Conservation (phyloP, 441 rosid species). For the Flueggea neowawraea region DNA sequence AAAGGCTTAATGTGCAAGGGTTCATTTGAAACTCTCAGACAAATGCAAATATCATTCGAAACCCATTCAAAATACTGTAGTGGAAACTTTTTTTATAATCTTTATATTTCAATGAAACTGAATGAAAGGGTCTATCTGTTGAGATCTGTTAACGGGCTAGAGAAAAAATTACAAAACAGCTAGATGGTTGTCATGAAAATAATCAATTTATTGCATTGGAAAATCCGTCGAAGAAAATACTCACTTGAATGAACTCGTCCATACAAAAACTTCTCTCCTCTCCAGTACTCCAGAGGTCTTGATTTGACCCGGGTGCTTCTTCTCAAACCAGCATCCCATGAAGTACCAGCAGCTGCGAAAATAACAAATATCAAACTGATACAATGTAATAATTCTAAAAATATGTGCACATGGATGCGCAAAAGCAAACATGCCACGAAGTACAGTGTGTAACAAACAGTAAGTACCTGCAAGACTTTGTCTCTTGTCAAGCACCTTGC, state of each 20-base stretch:
- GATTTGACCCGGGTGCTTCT: conserved; percentile 86
- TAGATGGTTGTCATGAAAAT: neutral
- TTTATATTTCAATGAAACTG: too few species aligned
- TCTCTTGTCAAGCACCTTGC: conserved; percentile 27
- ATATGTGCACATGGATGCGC: neutral
- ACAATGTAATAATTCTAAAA: conserved; percentile 8
- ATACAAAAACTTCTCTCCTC: conserved; percentile 83
- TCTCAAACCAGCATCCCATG: conserved; percentile 56
- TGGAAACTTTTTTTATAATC: too few species aligned
- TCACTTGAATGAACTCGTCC: conserved; percentile 89
- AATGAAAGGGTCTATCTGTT: too few species aligned
- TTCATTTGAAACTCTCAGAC: too few species aligned
- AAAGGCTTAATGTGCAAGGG: too few species aligned
- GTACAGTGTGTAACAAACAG: conserved; percentile 9
- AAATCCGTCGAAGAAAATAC: conserved; percentile 22
- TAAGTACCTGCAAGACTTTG: conserved; percentile 65
- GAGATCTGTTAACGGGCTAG: too few species aligned
- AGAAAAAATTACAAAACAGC: too few species aligned
- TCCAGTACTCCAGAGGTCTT: conserved; percentile 94
- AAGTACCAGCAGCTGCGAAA: conserved; percentile 57
- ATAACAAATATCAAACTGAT: conserved; percentile 8
- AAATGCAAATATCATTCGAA: too few species aligned
- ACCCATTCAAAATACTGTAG: too few species aligned
- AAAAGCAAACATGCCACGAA: neutral
- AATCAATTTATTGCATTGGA: neutral